Evolutionary conservation across 805 yeast species (phyloP).

Genomic region (Yarrowia porcina): DNA sequence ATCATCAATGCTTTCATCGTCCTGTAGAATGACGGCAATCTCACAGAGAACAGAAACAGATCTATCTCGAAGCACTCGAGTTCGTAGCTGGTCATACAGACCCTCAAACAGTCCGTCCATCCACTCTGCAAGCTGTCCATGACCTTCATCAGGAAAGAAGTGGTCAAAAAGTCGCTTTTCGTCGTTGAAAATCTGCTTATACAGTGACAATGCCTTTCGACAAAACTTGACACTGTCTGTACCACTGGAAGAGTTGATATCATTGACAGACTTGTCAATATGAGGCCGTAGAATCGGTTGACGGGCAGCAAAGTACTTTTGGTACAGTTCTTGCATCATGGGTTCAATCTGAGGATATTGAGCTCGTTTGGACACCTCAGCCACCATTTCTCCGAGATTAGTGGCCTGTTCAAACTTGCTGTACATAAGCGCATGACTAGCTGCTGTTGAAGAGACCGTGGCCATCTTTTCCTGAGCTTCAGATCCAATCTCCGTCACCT

Average conservation of each 20-base stretch:
- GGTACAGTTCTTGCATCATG: constrained; percentile 60
- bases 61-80: constrained; percentile 64
- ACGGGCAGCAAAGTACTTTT: constrained; percentile 61
- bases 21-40: constrained; percentile 63
- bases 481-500: constrained; percentile 38
- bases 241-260: constrained; percentile 34
- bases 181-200: constrained; percentile 54
- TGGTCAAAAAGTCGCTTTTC: constrained; percentile 56
- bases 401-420: constrained; percentile 54
- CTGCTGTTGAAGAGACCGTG: constrained; percentile 26
- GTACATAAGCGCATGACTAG: constrained; percentile 52
- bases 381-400: constrained; percentile 40
- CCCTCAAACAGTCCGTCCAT: constrained; percentile 69
- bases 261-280: constrained; percentile 42
- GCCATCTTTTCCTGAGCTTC: constrained; percentile 10
- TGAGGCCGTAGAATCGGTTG: constrained; percentile 46
- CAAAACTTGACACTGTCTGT: constrained; percentile 53
- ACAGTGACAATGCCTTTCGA: constrained; percentile 59
- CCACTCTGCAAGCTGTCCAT: constrained; percentile 50
- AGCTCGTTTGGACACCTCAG: constrained; percentile 43
- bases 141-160: constrained; percentile 32
- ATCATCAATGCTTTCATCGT: constrained; percentile 47
- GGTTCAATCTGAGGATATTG: constrained; percentile 59
- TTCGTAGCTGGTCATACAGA: constrained; percentile 65
- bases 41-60: constrained; percentile 71